These are phyloP conservation scores for Cladobotryum mycophilum DNA, from an alignment of 2,329 filamentous ascomycete species.

Conservation along the genomic window DNA sequence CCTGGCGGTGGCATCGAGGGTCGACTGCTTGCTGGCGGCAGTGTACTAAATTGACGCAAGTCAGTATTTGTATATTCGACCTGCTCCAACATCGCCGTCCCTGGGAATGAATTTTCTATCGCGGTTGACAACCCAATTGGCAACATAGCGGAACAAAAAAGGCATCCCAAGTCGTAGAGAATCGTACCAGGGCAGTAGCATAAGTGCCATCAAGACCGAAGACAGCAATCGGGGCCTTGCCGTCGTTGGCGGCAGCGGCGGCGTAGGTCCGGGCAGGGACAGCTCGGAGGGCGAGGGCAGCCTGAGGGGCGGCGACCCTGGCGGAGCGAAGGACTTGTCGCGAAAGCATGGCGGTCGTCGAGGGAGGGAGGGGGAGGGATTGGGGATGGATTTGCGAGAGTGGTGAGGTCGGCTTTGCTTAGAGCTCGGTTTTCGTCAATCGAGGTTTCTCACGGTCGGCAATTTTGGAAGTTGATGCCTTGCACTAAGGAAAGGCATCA, in stretches of 20 bases:
- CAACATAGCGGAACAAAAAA: background rate
- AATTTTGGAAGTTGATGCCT: slow-evolving; percentile 40
- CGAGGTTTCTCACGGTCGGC: slow-evolving; percentile 29
- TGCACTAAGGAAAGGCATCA: slow-evolving; percentile 30
- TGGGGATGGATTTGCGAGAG: slow-evolving; percentile 22
- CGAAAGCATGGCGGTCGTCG: slow-evolving; percentile 46
- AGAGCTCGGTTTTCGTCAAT: slow-evolving; percentile 29
- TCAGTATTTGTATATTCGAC: slow-evolving; percentile 14
- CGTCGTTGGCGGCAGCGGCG: slow-evolving; percentile 60
- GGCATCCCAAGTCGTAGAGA: slow-evolving; percentile 1
- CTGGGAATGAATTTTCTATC: background rate
- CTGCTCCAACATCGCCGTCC: background rate
- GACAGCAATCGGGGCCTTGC: slow-evolving; percentile 82
- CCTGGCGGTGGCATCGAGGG: slow-evolving; percentile 79
- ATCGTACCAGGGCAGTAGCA: slow-evolving; percentile 86
- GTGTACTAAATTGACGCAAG: slow-evolving; percentile 68
- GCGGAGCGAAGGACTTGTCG: slow-evolving; percentile 53
- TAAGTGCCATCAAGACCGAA: slow-evolving; percentile 98
- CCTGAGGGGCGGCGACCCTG: slow-evolving; percentile 55
- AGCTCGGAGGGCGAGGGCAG: slow-evolving; percentile 36
- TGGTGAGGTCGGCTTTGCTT: slow-evolving; percentile 20
- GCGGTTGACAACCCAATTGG: slow-evolving; percentile 14
- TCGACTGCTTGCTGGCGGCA: slow-evolving; percentile 79
- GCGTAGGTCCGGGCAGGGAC: slow-evolving; percentile 70
- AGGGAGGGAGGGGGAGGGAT: slow-evolving; percentile 9